Conservation (phyloP, 192 early-diverging fungal species). For the Allomyces macrogynus region DNA sequence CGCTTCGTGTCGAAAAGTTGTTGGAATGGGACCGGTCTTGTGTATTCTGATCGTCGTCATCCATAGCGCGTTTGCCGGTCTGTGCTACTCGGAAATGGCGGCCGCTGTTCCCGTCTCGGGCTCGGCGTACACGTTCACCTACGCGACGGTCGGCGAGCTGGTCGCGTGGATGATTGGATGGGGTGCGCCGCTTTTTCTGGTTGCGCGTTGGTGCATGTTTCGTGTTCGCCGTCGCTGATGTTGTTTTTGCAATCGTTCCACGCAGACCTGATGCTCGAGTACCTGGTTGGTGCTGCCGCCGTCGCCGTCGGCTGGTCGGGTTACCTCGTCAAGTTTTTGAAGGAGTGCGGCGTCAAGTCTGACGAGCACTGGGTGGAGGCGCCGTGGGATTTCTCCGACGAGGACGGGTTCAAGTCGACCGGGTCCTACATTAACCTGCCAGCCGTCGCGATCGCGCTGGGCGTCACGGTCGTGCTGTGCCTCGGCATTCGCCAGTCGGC, state of each 20-base stretch:
- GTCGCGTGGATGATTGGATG: neutral
- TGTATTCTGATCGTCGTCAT: conserved; percentile 50
- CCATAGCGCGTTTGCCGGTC: conserved; percentile 35
- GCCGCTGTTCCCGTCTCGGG: conserved; percentile 73
- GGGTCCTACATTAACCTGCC: conserved; percentile 18
- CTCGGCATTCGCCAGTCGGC: conserved; percentile 2
- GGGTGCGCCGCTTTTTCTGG: neutral
- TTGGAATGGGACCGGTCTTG: conserved; percentile 12
- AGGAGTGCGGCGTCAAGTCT: conserved; percentile 25
- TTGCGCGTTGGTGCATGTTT: conserved; percentile 37
- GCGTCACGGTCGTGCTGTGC: neutral
- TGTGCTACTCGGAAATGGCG: conserved; percentile 72
- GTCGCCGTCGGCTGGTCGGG: conserved; percentile 66
- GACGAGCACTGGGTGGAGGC: conserved; percentile 37
- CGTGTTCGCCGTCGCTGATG: conserved; percentile 66
- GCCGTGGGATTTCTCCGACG: conserved; percentile 45
- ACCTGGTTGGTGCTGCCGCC: conserved; percentile 62
- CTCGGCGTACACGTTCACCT: conserved; percentile 71
- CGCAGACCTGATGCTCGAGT: conserved; percentile 66
- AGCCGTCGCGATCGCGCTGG: neutral
- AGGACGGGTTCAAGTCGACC: conserved; percentile 9
- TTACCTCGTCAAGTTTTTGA: conserved; percentile 52
- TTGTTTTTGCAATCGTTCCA: conserved; percentile 71
- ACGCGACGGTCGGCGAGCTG: conserved; percentile 66
- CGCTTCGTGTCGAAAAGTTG: too few species aligned